Conservation (phyloP, 192 early-diverging fungal genomes). For the Oehlia diaphana region DNA sequence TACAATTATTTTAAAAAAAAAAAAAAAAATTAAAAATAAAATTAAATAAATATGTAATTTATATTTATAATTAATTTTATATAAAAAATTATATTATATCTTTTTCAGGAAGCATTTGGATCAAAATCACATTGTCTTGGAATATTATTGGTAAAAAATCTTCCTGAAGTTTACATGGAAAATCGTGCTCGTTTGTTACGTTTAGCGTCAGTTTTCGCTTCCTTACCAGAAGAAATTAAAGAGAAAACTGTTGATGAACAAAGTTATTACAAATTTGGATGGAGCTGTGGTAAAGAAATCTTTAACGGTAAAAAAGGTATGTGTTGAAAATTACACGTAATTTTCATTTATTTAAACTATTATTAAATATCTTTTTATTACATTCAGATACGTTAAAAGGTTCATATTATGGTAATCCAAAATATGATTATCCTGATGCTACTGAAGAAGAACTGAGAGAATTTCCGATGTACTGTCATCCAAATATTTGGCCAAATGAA, state of each 20-base stretch:
- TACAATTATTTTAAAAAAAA: background rate
- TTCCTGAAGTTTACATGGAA: constrained; percentile 47
- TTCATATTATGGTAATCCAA: constrained; percentile 62
- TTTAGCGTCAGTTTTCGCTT: constrained; percentile 55
- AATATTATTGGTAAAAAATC: constrained; percentile 55
- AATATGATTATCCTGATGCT: constrained; percentile 42
- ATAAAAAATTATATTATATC: background rate
- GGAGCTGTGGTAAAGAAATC: constrained; percentile 70
- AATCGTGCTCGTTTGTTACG: constrained; percentile 50
- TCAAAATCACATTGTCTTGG: constrained; percentile 52
- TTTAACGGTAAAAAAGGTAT: constrained; percentile 66
- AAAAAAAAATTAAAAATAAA: background rate
- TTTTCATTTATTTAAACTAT: too few species aligned
- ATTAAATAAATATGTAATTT: too few species aligned
- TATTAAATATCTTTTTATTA: background rate
- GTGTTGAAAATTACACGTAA: background rate
- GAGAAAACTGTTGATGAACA: constrained; percentile 48
- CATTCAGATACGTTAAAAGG: constrained; percentile 49
- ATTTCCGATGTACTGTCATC: constrained; percentile 53
- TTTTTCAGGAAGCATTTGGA: constrained; percentile 58
- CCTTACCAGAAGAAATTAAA: constrained; percentile 51
- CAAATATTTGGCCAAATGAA: constrained; percentile 61
- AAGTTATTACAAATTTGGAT: constrained; percentile 64
- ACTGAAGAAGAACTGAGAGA: constrained; percentile 34
- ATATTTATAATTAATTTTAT: too few species aligned